Evolutionary conservation across 495 filamentous ascomycete species (phyloP), one percentile per base, ranked within the genome.

Genomic region (Penicillium herquei): DNA sequence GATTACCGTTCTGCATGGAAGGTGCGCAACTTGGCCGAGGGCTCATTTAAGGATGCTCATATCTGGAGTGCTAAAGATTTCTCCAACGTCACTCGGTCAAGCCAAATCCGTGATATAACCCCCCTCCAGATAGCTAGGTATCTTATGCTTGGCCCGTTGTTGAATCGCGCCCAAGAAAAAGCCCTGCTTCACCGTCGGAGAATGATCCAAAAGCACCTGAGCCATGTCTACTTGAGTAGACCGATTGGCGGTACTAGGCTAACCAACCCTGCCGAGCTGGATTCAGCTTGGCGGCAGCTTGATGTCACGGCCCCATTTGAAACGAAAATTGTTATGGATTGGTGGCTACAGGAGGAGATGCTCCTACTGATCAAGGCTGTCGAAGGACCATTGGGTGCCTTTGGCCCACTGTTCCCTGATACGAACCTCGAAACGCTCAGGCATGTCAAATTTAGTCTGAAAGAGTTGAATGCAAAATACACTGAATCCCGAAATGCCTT

Each of bases 281-380:
- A 62, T 58, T 63, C 58, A 17, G 51, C 60, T 51, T 70, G 63
- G 67, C 65, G 60, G 12, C 69, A 71, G 39, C 59, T 73, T 9
- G 69, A 73, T 61, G 57, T 67, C 32, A 54, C 64, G 18, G 62
- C 65, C 12, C 62, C 65, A 13, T 64, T 73, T 12, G 33, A 58
- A 0, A 18, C 65, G 11, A 33, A 54, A 0, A 14, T 48, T 3
- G 5, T 52, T 4, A 13, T 32, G 13, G 3, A 6, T 6, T 37
- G 14, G 26, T 9, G 11, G 11, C 14, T 68, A 13, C 13, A 21
- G 8, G 26, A 39, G 21, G 67, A 70, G 21, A n/a, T 50, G 6
- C 30, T 39, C 37, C 59, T 61, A 32, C 49, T 70, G 30, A 33
- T 43, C 9, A 3, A 12, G 8, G 52, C 54, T 18, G 13, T 65